Evolutionary conservation across 371 early-diverging fungal genomes (phyloP), one percentile per base, ranked within the genome.

Genomic region (Mucor sp.): DNA sequence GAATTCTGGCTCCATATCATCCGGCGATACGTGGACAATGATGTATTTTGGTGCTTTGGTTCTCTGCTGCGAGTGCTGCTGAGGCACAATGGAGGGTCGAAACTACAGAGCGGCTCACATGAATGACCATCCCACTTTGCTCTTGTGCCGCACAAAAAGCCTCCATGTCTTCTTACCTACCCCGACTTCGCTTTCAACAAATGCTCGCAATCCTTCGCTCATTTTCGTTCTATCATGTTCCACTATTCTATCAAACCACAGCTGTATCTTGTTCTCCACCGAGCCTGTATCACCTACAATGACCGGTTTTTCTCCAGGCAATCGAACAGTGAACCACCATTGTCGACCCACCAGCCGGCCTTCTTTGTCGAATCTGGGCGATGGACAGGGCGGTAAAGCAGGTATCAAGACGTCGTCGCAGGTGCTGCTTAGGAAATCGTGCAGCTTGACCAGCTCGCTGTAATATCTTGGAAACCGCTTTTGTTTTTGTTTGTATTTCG

Each of bases 131-230:
- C 37, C 14, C 37, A 14, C 7, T 35, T 8, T 6, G 8, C 37
- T 12, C 14, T 11, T 14, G 11, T 37, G 37, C 37, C 14, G 33
- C 33, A 6, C 33, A 30, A 35, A 35, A 28, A 25, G 23, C 23
- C 28, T 53, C 23, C 21, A 35, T 32, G 11, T 6, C 23, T 32
- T n/a, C 74, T 71, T 70, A 69, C 69, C 67, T 77, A 81, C 82
- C 68, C 83, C 83, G 30, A 77, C 67, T 69, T 83, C 83, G 60
- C 77, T 78, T 63, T 83, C 83, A 14, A 83, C 69, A 70, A 83
- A 83, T 61, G 80, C 83, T 41, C 79, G 72, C 32, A 83, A 48
- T 8, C 71, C 79, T 70, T 83, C 79, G 32, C 74, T 78, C n/a
- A 43, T 53, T n/a, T 74, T 66, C 9, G 66, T 59, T 23, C 80